A percentile compares a stretch with the other conserved stretches of the same genome.
Evolutionary conservation across 306 rosid genomes (phyloP).

Genomic region (Inga laurina): DNA sequence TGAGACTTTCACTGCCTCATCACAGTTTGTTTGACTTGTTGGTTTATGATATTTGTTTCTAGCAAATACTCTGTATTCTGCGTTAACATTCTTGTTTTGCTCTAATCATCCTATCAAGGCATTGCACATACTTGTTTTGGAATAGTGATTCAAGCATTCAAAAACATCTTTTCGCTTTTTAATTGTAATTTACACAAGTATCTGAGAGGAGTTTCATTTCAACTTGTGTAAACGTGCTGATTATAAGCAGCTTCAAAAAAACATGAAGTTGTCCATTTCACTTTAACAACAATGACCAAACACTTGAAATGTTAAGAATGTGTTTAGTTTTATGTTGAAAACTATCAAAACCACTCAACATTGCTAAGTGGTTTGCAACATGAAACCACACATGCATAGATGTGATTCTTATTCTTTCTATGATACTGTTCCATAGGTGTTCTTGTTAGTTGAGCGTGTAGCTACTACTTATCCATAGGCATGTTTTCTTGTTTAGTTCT

Average conservation of each 20-base stretch:
- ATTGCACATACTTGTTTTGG: neutral
- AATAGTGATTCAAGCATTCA: too few relatives aligned
- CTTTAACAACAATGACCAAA: neutral
- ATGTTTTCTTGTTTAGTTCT: neutral
- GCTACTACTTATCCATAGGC: neutral
- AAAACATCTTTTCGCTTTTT: too few relatives aligned
- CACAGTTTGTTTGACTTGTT: neutral
- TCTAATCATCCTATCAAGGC: constrained; percentile 8
- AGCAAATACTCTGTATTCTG: neutral
- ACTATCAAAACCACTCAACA: neutral
- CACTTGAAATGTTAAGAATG: neutral
- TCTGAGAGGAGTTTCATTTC: too few relatives aligned
- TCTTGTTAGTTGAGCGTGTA: neutral
- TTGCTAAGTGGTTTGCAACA: neutral
- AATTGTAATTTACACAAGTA: too few relatives aligned
- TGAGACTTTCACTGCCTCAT: neutral
- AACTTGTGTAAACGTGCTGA: too few relatives aligned
- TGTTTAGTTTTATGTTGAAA: too few relatives aligned
- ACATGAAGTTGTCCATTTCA: neutral
- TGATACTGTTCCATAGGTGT: neutral
- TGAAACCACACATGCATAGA: neutral
- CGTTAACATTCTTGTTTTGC: neutral
- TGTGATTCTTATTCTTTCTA: neutral
- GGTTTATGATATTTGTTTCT: constrained; percentile 4
- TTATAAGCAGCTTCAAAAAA: too few relatives aligned